Evolutionary conservation across 2,329 filamentous ascomycete genomes (phyloP).

Genomic region (Leptographium procerum): DNA sequence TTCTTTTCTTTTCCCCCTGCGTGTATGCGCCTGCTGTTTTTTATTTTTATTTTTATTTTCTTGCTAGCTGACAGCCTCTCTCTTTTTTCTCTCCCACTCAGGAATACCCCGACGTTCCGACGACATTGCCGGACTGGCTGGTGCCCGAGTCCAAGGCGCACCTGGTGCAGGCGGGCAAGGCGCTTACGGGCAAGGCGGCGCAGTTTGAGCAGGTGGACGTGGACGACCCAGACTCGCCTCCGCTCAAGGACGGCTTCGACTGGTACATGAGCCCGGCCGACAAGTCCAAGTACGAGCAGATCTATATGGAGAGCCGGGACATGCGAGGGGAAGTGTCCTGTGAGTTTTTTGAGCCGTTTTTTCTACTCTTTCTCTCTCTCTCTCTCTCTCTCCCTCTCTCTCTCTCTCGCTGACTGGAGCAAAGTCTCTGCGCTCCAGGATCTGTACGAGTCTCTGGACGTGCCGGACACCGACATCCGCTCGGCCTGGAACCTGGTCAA

Average conservation of each 20-base stretch:
- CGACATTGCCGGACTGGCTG: conserved; percentile 82
- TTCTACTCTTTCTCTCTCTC: background rate
- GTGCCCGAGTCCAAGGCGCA: conserved; percentile 92
- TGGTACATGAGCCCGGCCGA: conserved; percentile 97
- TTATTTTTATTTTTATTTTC: background rate
- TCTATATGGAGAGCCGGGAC: conserved; percentile 87
- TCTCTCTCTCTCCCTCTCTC: background rate
- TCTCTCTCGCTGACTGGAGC: conserved; percentile 1
- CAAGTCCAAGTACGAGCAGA: conserved; percentile 91
- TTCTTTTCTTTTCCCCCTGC: background rate
- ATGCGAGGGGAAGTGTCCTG: conserved; percentile 73
- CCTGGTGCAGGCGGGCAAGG: conserved; percentile 71
- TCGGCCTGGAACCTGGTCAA: conserved; percentile 98
- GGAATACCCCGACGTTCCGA: conserved; percentile 87
- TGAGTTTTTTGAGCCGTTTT: conserved; percentile 30
- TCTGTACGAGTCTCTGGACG: conserved; percentile 71
- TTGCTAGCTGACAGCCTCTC: background rate
- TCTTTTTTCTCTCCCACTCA: too few species aligned
- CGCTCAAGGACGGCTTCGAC: conserved; percentile 92
- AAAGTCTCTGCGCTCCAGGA: conserved; percentile 66
- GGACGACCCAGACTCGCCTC: conserved; percentile 61
- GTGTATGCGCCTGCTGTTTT: too few species aligned
- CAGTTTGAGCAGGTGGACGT: conserved; percentile 71
- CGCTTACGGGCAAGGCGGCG: conserved; percentile 66
- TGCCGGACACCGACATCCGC: conserved; percentile 67